Base-by-base conservation (phyloP, 108 stramenopile genomes). In the Pseudonitzschia multistriata region DNA sequence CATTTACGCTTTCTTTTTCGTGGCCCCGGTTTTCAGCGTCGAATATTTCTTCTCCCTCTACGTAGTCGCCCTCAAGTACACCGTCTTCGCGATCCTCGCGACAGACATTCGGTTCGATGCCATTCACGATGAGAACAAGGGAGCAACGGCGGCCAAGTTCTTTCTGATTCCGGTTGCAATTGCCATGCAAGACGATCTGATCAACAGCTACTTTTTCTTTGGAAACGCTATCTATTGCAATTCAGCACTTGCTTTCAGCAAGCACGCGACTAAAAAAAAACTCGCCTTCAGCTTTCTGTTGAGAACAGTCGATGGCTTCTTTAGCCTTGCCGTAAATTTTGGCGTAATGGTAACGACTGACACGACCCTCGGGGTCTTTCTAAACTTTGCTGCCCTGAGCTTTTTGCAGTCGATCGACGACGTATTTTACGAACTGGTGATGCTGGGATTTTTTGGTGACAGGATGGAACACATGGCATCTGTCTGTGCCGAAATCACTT, bases 361-460 rank as follows among this genome's bases (percentile, higher is more conserved):
- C 21, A 69, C 71, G 14, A 79, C 85, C 21, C 55, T 88, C 0
- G 48, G 52, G 6, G 52, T 83, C 34, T 88, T 88, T 72, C 49
- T 85, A 34, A 88, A 88, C 59, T 88, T 88, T 68, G 87, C 87
- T n/a, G 87, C 87, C 0, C 62, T 88, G 0, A 68, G 73, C 24
- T 88, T 88, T 72, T 71, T 88, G 45, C 75, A 79, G 63, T 72
- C 28, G 2, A 79, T 88, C 39, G 87, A 88, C 66, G 82, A 88
- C 62, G 61, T 84, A 8, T 83, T 79, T 24, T 79, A 83, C 42
- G 60, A 73, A n/a, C 59, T 87, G 60, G 79, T 75, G 0, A 62
- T 47, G 1, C 52, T 81, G 63, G 85, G 85, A 15, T 67, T 67
- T 19, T 50, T 67, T 48, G 66, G 66, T 3, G 66, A 67, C 45